phyloP scores from a whole-genome alignment of 257 asterid genomes.

The Solanum chaucha region DNA sequence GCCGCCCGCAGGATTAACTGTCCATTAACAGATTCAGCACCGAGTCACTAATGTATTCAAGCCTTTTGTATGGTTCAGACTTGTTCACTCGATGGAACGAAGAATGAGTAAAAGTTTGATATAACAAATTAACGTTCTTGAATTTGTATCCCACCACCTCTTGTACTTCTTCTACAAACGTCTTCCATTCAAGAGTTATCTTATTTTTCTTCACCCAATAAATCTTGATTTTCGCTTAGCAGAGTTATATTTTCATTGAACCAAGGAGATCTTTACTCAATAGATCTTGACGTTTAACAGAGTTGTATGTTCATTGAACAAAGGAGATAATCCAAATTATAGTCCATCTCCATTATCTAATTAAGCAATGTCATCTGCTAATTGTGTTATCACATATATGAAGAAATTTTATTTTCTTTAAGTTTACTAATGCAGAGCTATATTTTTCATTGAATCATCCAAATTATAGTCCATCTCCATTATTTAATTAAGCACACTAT shows the following conservation, averaged over 20 bases:
- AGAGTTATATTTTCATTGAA: background rate
- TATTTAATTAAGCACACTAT: too few species aligned
- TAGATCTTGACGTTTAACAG: too few species aligned
- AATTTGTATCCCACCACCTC: constrained; percentile 26
- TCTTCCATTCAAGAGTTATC: background rate
- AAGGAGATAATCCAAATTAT: too few species aligned
- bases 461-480: too few species aligned
- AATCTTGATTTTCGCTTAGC: background rate
- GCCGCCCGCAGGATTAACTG: background rate
- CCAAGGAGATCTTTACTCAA: too few species aligned
- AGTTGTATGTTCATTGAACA: too few species aligned
- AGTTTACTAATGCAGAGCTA: too few species aligned
- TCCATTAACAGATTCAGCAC: constrained; percentile 6
- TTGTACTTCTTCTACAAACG: constrained; percentile 1
- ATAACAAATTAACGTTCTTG: constrained; percentile 7
- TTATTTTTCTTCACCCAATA: background rate
- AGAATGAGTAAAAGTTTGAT: constrained; percentile 29
- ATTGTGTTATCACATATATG: too few species aligned
- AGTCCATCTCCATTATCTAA: too few species aligned
- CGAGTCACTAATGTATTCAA: constrained; percentile 40
- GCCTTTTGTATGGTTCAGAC: constrained; percentile 17
- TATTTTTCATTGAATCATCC: too few species aligned
- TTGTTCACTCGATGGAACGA: background rate
- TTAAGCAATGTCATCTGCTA: too few species aligned
- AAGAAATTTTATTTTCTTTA: too few species aligned